These are phyloP conservation scores for Shiraia sp. DNA, from an alignment of 2,329 filamentous ascomycete species.

Conservation along the genomic window DNA sequence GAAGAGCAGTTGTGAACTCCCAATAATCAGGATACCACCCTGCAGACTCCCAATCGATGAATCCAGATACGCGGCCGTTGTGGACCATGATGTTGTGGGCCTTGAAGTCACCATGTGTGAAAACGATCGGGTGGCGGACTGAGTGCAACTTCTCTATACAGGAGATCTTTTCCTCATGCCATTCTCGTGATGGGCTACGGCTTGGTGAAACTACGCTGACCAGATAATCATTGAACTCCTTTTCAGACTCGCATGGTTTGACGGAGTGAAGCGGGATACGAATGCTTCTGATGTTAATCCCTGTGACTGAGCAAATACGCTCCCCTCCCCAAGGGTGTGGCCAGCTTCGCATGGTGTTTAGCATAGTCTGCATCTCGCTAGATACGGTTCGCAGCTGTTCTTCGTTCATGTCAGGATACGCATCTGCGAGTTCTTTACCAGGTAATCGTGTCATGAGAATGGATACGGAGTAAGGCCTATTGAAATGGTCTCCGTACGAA, in stretches of 20 bases:
- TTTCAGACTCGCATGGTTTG: slow-evolving; percentile 33
- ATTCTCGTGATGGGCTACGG: slow-evolving; percentile 25
- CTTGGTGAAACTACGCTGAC: slow-evolving; percentile 24
- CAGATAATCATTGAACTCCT: slow-evolving; percentile 36
- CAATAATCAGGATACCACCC: slow-evolving; percentile 31
- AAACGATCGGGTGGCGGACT: slow-evolving; percentile 25
- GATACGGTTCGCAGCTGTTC: slow-evolving; percentile 39
- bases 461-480: slow-evolving; percentile 13
- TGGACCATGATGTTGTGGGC: slow-evolving; percentile 25
- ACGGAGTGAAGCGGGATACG: slow-evolving; percentile 39
- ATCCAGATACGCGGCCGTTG: slow-evolving; percentile 17
- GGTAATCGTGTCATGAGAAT: slow-evolving; percentile 46
- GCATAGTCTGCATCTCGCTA: slow-evolving; percentile 39
- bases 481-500: slow-evolving; percentile 20
- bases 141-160: slow-evolving; percentile 13
- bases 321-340: slow-evolving; percentile 19
- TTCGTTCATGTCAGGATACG: slow-evolving; percentile 25
- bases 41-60: slow-evolving; percentile 27
- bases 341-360: slow-evolving; percentile 44
- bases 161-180: slow-evolving; percentile 27
- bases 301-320: slow-evolving; percentile 37
- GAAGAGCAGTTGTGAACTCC: slow-evolving; percentile 21
- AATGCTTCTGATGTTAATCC: slow-evolving; percentile 33
- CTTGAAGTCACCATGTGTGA: slow-evolving; percentile 27
- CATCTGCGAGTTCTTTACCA: slow-evolving; percentile 37